Evolutionary conservation across 225 moss, liverwort and hornwort genomes (phyloP), one percentile per base, ranked within the genome.

Genomic region (Lunularia cruciata): DNA sequence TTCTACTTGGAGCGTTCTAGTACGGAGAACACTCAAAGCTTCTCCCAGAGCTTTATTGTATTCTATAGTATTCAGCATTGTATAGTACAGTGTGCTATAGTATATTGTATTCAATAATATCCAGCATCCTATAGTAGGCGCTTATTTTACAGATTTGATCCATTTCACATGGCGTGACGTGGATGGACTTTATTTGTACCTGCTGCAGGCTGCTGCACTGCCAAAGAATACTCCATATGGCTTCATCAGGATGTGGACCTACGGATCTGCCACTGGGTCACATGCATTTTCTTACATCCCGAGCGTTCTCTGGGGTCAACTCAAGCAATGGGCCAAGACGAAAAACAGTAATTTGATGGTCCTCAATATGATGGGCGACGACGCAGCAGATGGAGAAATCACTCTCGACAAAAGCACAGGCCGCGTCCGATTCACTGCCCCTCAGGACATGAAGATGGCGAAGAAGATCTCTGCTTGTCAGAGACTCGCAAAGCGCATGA

Each of bases 311-410:
- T 26, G 12, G 57, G 40, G 26, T n/a, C 56, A 57, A 42, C 25
- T 59, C 25, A 59, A 43, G 26, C 42, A 26, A 0, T 37, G 60
- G 60, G 30, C 35, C 23, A 45, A 58, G 1, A 51, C 36, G n/a
- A 28, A 20, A 18, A 30, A 60, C 62, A 48, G 57, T 28, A 3
- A 63, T 19, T 39, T 46, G n/a, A 8, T 72, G 32, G 40, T 30
- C 18, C 71, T 72, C 25, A 72, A 72, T 49, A 22, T 63, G 33
- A 63, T 72, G 60, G 72, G 72, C 3, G 19, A 46, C 6, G 72
- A 72, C 62, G 63, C 46, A 5, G 72, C 19, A 47, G 62, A 72
- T 23, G 72, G 72, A 48, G 27, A 63, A 42, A 36, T 72, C 39
- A 31, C 10, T 1, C 35, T 72, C 13, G 33, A 63, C 61, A 43